Base-by-base conservation (phyloP, 2,329 filamentous ascomycete species). In the Biscogniauxia marginata region DNA sequence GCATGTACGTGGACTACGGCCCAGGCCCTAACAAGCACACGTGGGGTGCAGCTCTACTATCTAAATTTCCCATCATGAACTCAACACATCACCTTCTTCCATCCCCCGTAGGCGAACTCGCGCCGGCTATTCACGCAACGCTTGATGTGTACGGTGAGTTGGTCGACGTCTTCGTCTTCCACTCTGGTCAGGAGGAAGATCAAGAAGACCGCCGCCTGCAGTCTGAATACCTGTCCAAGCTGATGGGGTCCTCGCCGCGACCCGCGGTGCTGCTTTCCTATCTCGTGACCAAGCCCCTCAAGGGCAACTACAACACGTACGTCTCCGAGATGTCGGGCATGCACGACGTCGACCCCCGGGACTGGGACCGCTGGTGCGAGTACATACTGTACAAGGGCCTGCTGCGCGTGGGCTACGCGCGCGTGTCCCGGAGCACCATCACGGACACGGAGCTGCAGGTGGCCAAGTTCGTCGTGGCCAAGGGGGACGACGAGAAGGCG, bases 361-460 rank as follows among this genome's bases (percentile, higher is more conserved):
- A 99, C 72, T 96, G 92, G 92, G 95, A 99, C 73, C 82, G 95
- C 54, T 99, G 95, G 95, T 99, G 95, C 78, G 93, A 99, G 78
- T 99, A 99, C 74, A 97, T 99, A 63, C 78, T 99, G 22, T 99
- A 91, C 81, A 97, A 97, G 79, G 87, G 87, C 11, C 76, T 99
- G 60, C 88, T 87, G 74, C 84, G 93, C 59, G 88, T 89, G 0
- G 93, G 91, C 1, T 99, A 99, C 71, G 95, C 95, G 3, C 81
- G 95, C 53, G 88, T 99, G 52, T 93, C 89, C 67, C 83, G 95
- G 65, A 87, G 87, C 65, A 96, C 91, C 1, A 98, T 99, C 65
- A 99, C 95, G 11, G 95, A 99, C 71, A 99, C 95, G 2, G 95
- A 99, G 76, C 80, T 99, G 54, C 95, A 99, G 80, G 90, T 96